Conservation (phyloP, 73 alveolate genomes). For the Loxodes magnus region DNA sequence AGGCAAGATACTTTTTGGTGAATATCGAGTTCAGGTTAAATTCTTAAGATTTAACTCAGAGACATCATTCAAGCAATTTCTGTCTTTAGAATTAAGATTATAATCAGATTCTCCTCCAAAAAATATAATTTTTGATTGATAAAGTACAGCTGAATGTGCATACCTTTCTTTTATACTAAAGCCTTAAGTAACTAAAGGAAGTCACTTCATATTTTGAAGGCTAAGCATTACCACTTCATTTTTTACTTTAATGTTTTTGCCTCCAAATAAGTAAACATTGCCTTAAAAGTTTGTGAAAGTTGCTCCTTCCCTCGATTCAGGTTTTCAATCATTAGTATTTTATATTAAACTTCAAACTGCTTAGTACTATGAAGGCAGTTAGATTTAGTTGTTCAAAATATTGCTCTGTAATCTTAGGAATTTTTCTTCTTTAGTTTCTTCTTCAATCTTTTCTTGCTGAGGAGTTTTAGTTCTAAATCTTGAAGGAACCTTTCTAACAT, state of each 20-base stretch:
- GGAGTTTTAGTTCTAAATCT: no score
- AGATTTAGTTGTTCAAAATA: no score
- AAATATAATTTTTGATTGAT: background rate
- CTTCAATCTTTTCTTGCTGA: no score
- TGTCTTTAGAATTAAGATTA: background rate
- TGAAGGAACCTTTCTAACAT: no score
- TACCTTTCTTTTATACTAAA: background rate
- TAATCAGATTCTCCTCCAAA: conserved; percentile 14
- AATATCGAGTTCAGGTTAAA: background rate
- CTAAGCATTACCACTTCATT: background rate
- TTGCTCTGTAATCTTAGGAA: no score
- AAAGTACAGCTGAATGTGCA: conserved; percentile 7
- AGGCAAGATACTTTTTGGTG: background rate
- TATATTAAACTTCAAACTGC: no score
- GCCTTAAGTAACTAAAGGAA: background rate
- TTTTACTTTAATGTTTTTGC: background rate
- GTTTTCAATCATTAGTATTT: conserved; percentile 8
- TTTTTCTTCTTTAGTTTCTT: no score
- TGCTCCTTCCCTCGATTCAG: conserved; percentile 10
- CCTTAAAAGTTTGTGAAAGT: background rate
- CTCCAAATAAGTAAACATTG: background rate
- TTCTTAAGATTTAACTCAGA: background rate
- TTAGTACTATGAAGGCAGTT: no score
- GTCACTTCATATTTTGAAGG: background rate
- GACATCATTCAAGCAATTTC: conserved; percentile 5